Base-by-base conservation (phyloP, 179 eudicot species). In the Corrigiola litoralis region DNA sequence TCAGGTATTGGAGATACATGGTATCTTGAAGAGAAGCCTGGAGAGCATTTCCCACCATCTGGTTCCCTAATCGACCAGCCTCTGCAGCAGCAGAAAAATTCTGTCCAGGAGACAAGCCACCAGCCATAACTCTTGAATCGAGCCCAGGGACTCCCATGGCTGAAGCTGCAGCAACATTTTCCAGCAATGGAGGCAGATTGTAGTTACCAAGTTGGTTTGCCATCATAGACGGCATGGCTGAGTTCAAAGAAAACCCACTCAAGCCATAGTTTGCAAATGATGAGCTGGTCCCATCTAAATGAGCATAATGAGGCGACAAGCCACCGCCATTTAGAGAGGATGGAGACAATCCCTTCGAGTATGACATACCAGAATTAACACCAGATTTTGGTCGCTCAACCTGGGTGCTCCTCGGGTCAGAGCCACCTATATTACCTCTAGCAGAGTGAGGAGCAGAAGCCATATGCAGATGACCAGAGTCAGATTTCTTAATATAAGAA, bases 121-220 rank as follows among this genome's bases (percentile, higher is more conserved):
- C 83, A 44, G 80, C 83, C 68, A 83, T 61, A 50, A 81, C 51
- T 69, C 96, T 83, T n/a, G 96, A 75, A 71, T 87, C 95, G 68
- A 92, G 71, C 42, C 87, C 85, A 48, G 77, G 77, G 10, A 75
- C 68, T 40, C 71, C 92, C 88, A 87, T 72, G 38, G 84, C 85
- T 11, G 99, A 85, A 65, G 87, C 87, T 13, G 83, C 89, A 67
- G 90, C 89, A 69, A 82, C 90, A 73, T 85, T 90, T 79, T 84
- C 99, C 63, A 84, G 85, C 40, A 90, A 66, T 25, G 95, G 98
- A 40, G 97, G 96, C 72, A 89, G 69, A 80, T 79, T 90, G 68
- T 67, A 52, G 44, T 74, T 79, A 25, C 92, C 84, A 40, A 79
- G 76, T 62, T 87, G 88, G 63, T 72, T 65, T 32, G 84, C 79